Conservation (phyloP, 148 eudicot genomes). For the Polygonum aviculare region DNA sequence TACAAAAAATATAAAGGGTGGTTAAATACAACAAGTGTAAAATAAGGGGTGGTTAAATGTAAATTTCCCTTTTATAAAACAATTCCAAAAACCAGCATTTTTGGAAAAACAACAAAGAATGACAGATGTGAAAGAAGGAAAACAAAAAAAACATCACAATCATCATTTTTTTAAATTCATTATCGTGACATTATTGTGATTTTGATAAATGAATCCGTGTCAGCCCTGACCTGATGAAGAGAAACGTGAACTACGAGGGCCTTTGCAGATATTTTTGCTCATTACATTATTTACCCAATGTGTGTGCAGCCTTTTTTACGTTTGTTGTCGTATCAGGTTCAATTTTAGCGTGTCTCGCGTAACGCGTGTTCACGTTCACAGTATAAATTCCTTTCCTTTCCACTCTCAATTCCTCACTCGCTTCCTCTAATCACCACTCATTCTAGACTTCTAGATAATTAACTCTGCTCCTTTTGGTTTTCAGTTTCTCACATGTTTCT, state of each 20-base stretch:
- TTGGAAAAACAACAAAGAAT: no score
- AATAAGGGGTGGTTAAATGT: no score
- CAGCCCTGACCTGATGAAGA: slow-evolving; percentile 5
- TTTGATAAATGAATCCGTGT: background rate
- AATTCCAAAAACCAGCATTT: no score
- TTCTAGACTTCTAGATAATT: background rate
- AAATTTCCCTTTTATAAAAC: no score
- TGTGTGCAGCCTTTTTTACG: background rate
- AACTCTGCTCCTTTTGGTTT: background rate
- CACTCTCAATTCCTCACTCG: background rate
- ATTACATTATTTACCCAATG: background rate
- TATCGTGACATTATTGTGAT: background rate
- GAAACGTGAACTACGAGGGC: background rate
- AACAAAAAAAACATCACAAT: no score
- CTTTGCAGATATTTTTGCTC: background rate
- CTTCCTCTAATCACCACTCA: background rate
- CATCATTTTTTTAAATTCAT: no score
- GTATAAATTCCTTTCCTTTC: background rate
- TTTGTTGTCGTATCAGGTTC: background rate
- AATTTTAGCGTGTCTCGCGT: background rate
- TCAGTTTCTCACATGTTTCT: background rate
- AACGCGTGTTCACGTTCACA: background rate
- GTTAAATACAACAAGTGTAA: no score
- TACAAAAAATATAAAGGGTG: no score
- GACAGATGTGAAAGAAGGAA: no score